A percentile compares a stretch with the other conserved stretches of the same genome.
phyloP scores from a whole-genome alignment of 2,329 filamentous ascomycete species.

The Graphilbum sp. region DNA sequence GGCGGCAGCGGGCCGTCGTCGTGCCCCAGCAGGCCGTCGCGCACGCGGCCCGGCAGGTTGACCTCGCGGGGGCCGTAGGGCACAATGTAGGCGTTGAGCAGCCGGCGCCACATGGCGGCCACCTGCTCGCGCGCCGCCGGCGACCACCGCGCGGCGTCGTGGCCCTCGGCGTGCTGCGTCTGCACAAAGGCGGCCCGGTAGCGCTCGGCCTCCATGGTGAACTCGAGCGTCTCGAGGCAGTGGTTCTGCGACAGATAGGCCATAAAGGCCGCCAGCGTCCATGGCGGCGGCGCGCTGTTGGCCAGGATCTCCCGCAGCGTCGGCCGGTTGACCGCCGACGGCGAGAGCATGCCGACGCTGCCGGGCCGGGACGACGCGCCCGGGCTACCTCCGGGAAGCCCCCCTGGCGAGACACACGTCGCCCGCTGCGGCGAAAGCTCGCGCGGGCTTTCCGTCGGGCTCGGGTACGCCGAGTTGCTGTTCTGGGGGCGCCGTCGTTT shows the following conservation, averaged over 20 bases:
- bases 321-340: constrained; percentile 33
- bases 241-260: constrained; percentile 94
- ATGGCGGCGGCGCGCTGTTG: constrained; percentile 73
- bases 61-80: constrained; percentile 76
- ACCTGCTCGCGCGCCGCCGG: constrained; percentile 45
- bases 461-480: constrained; percentile 21
- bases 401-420: too few species aligned
- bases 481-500: constrained; percentile 23
- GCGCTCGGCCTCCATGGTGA: constrained; percentile 82
- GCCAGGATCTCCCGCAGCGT: constrained; percentile 76
- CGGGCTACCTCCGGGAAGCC: too few species aligned
- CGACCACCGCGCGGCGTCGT: constrained; percentile 13
- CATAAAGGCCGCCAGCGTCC: constrained; percentile 86
- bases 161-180: constrained; percentile 23
- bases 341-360: constrained; percentile 29
- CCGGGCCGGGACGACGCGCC: constrained; percentile 31
- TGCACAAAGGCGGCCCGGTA: constrained; percentile 49
- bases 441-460: constrained; percentile 19
- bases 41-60: constrained; percentile 74
- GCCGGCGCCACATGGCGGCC: constrained; percentile 67
- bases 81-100: constrained; percentile 79
- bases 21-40: constrained; percentile 59
- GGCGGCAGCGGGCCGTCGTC: constrained; percentile 45
- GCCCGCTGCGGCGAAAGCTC: constrained; percentile 27
- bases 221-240: constrained; percentile 90